Percentiles rank a stretch among this genome's conserved stretches.
These are phyloP conservation scores for Prunus yedoensis DNA, from an alignment of 331 rosid genomes.

Conservation along the genomic window DNA sequence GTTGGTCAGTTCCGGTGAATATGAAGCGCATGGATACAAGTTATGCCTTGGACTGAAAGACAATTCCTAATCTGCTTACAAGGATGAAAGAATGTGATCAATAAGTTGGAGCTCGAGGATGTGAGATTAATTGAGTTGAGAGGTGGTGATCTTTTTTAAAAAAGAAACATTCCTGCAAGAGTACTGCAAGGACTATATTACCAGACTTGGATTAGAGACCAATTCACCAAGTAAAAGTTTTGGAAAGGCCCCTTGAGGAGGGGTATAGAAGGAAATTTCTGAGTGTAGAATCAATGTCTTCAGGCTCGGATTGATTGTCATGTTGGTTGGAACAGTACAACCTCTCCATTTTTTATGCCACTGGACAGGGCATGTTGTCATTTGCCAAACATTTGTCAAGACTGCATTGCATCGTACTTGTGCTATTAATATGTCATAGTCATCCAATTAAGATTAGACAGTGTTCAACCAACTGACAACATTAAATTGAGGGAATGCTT, in stretches of 20 bases:
- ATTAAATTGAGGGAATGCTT: neutral
- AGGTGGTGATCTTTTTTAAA: neutral
- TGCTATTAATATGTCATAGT: neutral
- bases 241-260: no score
- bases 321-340: neutral
- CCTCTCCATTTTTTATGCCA: neutral
- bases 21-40: no score
- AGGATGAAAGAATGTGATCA: neutral
- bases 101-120: neutral
- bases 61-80: no score
- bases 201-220: no score
- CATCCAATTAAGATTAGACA: neutral
- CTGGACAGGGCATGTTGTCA: neutral
- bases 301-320: no score
- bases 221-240: no score
- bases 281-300: no score
- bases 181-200: neutral
- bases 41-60: no score
- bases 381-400: neutral
- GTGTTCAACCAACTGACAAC: neutral
- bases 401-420: neutral
- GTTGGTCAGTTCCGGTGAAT: no score
- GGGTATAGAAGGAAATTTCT: no score
- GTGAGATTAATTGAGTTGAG: neutral
- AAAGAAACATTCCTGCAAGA: neutral